phyloP scores from a whole-genome alignment of 495 filamentous ascomycete species.

The Clohesyomyces aquaticus region DNA sequence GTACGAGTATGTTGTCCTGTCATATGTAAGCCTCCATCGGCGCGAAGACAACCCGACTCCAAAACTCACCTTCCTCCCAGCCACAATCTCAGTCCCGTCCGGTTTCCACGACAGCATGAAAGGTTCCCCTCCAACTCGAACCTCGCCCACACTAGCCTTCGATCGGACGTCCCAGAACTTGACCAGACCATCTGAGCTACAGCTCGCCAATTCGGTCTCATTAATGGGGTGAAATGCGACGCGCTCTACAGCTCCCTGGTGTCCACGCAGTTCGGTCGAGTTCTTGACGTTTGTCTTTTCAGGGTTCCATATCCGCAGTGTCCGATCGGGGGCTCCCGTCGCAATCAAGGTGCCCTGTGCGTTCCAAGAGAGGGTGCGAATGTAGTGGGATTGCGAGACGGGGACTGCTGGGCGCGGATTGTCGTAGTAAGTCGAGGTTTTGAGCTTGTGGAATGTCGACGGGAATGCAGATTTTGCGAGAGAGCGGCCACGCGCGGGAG shows the following conservation, averaged over 20 bases:
- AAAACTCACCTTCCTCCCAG: constrained; percentile 74
- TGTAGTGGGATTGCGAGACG: constrained; percentile 45
- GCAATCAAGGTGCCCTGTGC: constrained; percentile 84
- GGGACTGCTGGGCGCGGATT: constrained; percentile 22
- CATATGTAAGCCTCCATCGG: background rate
- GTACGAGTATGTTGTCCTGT: constrained; percentile 72
- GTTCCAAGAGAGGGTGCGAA: constrained; percentile 86
- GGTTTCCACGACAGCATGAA: constrained; percentile 86
- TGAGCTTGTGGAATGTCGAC: constrained; percentile 35
- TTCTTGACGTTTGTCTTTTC: constrained; percentile 79
- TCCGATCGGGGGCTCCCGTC: constrained; percentile 79
- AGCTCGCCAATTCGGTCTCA: constrained; percentile 85
- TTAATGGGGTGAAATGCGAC: constrained; percentile 87
- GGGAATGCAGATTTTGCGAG: constrained; percentile 35
- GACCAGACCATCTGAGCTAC: constrained; percentile 81
- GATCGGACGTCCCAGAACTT: constrained; percentile 92
- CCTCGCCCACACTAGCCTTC: constrained; percentile 71
- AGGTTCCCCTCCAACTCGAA: constrained; percentile 80
- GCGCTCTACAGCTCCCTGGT: constrained; percentile 76
- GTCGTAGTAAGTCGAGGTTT: constrained; percentile 43
- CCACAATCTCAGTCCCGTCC: constrained; percentile 79
- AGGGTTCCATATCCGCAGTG: constrained; percentile 88
- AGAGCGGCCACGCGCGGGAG: constrained; percentile 22
- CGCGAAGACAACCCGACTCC: background rate
- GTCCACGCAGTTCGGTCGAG: constrained; percentile 84